Evolutionary conservation across 2,329 filamentous ascomycete species (phyloP).

Genomic region (Leptoxyphium fumago): DNA sequence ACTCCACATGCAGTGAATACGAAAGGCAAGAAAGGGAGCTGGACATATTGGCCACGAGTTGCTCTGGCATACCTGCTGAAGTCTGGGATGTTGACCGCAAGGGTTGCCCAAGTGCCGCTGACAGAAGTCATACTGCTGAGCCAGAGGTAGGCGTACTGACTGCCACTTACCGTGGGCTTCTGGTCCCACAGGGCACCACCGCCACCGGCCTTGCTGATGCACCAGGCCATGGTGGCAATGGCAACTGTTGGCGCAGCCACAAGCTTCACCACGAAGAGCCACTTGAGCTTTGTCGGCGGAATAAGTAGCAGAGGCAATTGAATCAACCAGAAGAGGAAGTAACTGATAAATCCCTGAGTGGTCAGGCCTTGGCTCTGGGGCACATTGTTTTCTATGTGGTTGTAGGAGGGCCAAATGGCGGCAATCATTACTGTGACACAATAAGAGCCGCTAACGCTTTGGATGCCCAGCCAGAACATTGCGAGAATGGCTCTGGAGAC

Average conservation of each 20-base stretch:
- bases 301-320: constrained; percentile 29
- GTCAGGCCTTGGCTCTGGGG: constrained; percentile 26
- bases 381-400: constrained; percentile 23
- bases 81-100: constrained; percentile 29
- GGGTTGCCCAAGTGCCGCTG: constrained; percentile 36
- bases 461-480: constrained; percentile 14
- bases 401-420: constrained; percentile 26
- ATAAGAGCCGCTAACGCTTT: constrained; percentile 8
- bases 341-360: constrained; percentile 25
- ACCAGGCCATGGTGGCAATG: constrained; percentile 14
- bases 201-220: constrained; percentile 10
- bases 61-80: constrained; percentile 6
- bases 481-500: constrained; percentile 11
- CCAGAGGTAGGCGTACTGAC: constrained; percentile 21
- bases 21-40: constrained; percentile 6
- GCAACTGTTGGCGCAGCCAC: constrained; percentile 16
- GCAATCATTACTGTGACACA: constrained; percentile 10
- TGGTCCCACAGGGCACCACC: constrained; percentile 10
- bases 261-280: constrained; percentile 25
- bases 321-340: constrained; percentile 27
- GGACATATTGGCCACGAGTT: constrained; percentile 5
- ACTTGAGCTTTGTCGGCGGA: constrained; percentile 8
- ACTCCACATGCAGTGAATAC: constrained; percentile 41
- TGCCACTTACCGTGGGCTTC: constrained; percentile 23
- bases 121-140: constrained; percentile 35